Percentiles rank a stretch among this genome's conserved stretches.
Conservation (phyloP, 176 grass and related monocot genomes). For the Triticum urartu region DNA sequence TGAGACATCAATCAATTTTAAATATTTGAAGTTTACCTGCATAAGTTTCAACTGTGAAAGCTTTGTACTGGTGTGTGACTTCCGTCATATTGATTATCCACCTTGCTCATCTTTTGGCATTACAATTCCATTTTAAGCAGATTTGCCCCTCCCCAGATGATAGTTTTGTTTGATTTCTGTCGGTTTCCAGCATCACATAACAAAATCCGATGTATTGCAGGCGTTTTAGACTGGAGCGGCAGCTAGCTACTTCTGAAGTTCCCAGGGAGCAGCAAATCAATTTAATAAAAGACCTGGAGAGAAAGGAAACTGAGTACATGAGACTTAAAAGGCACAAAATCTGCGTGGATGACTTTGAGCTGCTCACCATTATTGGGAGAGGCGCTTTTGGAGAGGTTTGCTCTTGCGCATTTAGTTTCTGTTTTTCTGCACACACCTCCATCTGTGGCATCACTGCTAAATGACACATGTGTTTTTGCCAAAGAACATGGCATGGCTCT, state of each 20-base stretch:
- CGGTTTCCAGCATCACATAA: not conserved
- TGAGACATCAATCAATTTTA: not conserved
- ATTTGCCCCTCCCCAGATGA: not conserved
- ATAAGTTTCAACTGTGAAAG: constrained; percentile 2
- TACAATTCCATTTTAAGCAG: constrained; percentile 2
- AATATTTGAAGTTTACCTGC: not conserved
- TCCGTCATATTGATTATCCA: not conserved
- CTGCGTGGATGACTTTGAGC: constrained; percentile 96
- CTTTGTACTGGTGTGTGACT: not conserved
- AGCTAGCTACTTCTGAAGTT: constrained; percentile 87
- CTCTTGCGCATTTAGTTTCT: constrained; percentile 22
- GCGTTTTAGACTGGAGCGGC: constrained; percentile 80
- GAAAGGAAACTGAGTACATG: constrained; percentile 98
- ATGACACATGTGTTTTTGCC: not conserved
- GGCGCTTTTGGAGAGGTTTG: constrained; percentile 99
- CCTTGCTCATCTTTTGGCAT: not conserved
- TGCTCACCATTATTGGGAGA: constrained; percentile 96
- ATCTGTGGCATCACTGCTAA: not conserved
- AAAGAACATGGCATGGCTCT: constrained; percentile 11
- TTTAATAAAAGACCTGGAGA: constrained; percentile 95
- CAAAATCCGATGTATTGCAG: constrained; percentile 53
- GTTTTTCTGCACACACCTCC: not conserved
- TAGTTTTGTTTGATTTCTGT: not conserved
- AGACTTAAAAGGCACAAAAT: constrained; percentile 99
- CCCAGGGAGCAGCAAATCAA: constrained; percentile 88